Evolutionary conservation across 352 stramenopile species (phyloP).

Genomic region (Phytophthora niederhauseri): DNA sequence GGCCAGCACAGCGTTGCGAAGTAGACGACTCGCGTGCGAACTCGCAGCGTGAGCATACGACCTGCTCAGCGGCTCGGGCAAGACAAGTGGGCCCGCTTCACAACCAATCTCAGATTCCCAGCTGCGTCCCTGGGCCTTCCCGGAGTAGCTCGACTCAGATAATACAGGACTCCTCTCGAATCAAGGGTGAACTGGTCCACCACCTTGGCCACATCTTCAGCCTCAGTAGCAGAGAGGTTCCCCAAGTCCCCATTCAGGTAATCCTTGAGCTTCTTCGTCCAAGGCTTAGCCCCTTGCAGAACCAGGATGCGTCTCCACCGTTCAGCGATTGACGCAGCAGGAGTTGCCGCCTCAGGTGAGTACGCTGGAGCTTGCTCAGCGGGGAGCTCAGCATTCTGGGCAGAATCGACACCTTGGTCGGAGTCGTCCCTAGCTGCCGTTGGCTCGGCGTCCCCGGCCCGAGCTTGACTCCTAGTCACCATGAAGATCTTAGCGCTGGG

Average conservation of each 20-base stretch:
- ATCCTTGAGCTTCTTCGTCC: neutral
- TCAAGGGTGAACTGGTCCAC: neutral
- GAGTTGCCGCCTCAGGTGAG: too few species aligned
- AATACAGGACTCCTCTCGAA: neutral
- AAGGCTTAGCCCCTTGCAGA: constrained; percentile 1
- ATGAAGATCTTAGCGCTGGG: too few species aligned
- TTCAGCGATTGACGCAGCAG: too few species aligned
- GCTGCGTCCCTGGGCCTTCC: neutral
- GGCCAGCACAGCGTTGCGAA: neutral
- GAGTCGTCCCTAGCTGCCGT: too few species aligned
- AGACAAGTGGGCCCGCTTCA: too few species aligned
- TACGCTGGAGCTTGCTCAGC: too few species aligned
- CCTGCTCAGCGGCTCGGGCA: neutral
- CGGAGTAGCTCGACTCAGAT: neutral
- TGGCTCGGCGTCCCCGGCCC: too few species aligned
- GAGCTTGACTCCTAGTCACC: too few species aligned
- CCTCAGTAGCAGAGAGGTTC: neutral
- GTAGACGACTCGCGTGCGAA: neutral
- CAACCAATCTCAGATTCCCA: neutral
- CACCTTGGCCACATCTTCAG: neutral
- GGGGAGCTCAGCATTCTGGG: too few species aligned
- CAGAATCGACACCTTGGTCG: too few species aligned
- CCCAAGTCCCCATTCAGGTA: neutral
- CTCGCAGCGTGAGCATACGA: neutral
- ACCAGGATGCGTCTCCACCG: neutral